A percentile compares a stretch with the other conserved stretches of the same genome.
Evolutionary conservation across 2,329 filamentous ascomycete species (phyloP).

Genomic region (Sporothrix pallida): DNA sequence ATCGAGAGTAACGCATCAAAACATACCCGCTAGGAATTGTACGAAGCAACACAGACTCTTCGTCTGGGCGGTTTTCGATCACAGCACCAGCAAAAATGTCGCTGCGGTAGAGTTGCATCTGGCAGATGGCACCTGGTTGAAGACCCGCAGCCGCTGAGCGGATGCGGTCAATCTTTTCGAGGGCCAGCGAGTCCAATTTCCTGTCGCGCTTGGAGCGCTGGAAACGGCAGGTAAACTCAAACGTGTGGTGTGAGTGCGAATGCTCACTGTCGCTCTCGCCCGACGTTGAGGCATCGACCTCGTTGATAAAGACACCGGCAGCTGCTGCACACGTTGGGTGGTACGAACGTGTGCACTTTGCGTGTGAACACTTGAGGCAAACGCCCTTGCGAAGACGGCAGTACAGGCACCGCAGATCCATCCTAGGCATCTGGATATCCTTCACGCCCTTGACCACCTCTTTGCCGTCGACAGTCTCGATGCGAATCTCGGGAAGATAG

Average conservation of each 20-base stretch:
- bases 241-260: constrained; percentile 65
- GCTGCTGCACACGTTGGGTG: constrained; percentile 93
- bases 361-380: constrained; percentile 94
- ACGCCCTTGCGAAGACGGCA: constrained; percentile 94
- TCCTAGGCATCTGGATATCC: constrained; percentile 82
- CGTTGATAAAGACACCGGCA: constrained; percentile 89
- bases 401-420: constrained; percentile 92
- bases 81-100: constrained; percentile 92
- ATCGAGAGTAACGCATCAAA: background rate
- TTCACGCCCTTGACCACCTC: constrained; percentile 79
- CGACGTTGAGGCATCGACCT: constrained; percentile 83
- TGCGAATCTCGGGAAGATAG: constrained; percentile 90
- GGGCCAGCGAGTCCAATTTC: constrained; percentile 68
- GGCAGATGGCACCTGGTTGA: constrained; percentile 76
- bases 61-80: constrained; percentile 77
- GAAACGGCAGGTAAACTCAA: constrained; percentile 93
- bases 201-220: constrained; percentile 87
- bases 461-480: constrained; percentile 71
- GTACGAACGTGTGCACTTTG: constrained; percentile 91
- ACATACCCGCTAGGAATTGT: constrained; percentile 83
- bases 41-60: constrained; percentile 78
- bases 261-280: constrained; percentile 87
- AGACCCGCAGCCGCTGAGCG: constrained; percentile 71
- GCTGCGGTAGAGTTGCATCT: constrained; percentile 81
- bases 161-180: constrained; percentile 74